Conservation (phyloP, 2,329 filamentous ascomycete species). For the Phialophora verrucosa region DNA sequence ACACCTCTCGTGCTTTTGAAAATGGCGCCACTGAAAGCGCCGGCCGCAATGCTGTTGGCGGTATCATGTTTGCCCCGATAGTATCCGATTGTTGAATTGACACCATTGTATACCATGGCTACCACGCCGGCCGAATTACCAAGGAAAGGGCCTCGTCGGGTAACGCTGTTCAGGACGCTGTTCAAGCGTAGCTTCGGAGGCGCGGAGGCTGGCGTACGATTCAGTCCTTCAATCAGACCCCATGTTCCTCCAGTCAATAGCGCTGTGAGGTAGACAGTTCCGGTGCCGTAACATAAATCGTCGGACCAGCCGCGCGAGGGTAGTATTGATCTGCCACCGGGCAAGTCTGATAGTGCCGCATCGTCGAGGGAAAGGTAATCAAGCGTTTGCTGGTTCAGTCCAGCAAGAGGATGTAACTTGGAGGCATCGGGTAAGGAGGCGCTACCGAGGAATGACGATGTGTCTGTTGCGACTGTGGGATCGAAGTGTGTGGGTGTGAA, state of each 20-base stretch:
- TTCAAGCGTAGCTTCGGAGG: constrained; percentile 92
- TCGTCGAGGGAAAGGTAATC: constrained; percentile 97
- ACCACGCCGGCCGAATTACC: constrained; percentile 96
- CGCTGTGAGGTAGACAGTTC: constrained; percentile 89
- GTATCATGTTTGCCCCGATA: constrained; percentile 85
- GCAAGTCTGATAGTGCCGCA: constrained; percentile 81
- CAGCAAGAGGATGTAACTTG: constrained; percentile 88
- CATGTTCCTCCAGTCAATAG: constrained; percentile 85
- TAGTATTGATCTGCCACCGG: constrained; percentile 82
- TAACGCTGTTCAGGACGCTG: constrained; percentile 92
- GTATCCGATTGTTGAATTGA: constrained; percentile 83
- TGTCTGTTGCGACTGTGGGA: constrained; percentile 71
- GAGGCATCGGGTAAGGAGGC: constrained; percentile 83
- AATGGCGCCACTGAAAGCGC: constrained; percentile 85
- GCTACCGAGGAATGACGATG: constrained; percentile 81
- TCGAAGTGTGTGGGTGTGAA: constrained; percentile 69
- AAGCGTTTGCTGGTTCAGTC: constrained; percentile 87
- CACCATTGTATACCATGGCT: constrained; percentile 92
- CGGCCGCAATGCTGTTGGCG: constrained; percentile 84
- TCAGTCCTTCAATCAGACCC: constrained; percentile 89
- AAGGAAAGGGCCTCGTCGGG: constrained; percentile 88
- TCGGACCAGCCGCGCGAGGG: constrained; percentile 97
- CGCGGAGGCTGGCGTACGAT: constrained; percentile 70
- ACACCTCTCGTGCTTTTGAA: constrained; percentile 95
- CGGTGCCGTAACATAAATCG: constrained; percentile 96